These are phyloP conservation scores for Filosporella fistucella DNA, from an alignment of 495 filamentous ascomycete species.

Conservation along the genomic window DNA sequence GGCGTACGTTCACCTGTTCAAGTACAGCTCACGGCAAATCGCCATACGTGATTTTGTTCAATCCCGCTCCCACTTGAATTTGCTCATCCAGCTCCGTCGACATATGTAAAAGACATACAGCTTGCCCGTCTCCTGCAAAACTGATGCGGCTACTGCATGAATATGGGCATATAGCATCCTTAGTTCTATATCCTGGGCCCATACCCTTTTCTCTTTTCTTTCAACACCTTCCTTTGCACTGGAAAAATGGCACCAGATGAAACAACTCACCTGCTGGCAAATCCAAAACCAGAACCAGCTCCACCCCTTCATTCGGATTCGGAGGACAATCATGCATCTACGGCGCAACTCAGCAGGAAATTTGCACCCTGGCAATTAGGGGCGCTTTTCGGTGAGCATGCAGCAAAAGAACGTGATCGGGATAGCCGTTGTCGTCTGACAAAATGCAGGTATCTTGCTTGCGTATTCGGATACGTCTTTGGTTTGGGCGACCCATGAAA, in stretches of 20 bases:
- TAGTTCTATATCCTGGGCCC: too few relatives aligned
- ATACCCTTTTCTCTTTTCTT: too few relatives aligned
- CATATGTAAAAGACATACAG: too few relatives aligned
- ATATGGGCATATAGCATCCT: too few relatives aligned
- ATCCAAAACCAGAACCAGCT: background rate
- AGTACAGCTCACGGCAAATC: too few relatives aligned
- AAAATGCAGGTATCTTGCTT: constrained; percentile 28
- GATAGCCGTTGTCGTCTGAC: constrained; percentile 3
- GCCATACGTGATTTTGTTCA: too few relatives aligned
- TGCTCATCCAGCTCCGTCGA: too few relatives aligned
- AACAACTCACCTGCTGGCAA: constrained; percentile 7
- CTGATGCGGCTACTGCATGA: too few relatives aligned
- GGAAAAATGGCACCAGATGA: constrained; percentile 14
- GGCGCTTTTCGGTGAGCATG: constrained; percentile 12
- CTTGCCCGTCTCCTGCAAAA: too few relatives aligned
- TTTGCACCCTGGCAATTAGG: constrained; percentile 15
- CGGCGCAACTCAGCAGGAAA: background rate
- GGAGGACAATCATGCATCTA: constrained; percentile 4
- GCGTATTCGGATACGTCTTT: constrained; percentile 30
- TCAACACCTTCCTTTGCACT: background rate
- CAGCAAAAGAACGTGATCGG: background rate
- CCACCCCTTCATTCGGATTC: background rate
- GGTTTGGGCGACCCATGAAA: constrained; percentile 29
- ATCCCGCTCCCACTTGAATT: too few relatives aligned
- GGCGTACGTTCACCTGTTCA: too few relatives aligned